These are phyloP conservation scores for Epichloe typhina DNA, from an alignment of 2,329 filamentous ascomycete genomes.

Conservation along the genomic window DNA sequence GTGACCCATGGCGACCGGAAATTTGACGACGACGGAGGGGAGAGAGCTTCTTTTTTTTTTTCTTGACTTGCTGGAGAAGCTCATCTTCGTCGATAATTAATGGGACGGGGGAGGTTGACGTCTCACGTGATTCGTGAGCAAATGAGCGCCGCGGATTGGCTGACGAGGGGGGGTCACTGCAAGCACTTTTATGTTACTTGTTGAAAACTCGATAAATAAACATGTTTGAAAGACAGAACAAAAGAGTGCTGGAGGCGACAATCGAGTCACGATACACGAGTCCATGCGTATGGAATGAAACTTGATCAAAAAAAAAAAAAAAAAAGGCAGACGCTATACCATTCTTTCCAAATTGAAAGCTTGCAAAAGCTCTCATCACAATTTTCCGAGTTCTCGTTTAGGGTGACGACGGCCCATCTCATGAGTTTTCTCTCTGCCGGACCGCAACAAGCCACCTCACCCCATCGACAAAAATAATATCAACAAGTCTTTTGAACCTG, in stretches of 20 bases:
- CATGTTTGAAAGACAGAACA: background rate
- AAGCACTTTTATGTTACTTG: no score
- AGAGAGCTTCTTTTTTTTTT: background rate
- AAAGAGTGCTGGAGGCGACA: background rate
- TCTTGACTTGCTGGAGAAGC: background rate
- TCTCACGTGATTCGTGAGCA: slow-evolving; percentile 25
- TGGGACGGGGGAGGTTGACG: background rate
- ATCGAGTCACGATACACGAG: background rate
- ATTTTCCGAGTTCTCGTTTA: no score
- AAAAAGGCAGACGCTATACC: no score
- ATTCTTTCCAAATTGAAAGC: no score
- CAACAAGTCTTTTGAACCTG: background rate
- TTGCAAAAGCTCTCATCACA: no score
- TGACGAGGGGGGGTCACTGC: background rate
- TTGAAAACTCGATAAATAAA: no score
- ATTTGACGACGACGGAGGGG: slow-evolving; percentile 5
- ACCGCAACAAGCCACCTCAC: no score
- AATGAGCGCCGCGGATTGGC: slow-evolving; percentile 22
- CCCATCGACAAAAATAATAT: no score
- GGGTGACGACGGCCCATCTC: no score
- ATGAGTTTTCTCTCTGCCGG: no score
- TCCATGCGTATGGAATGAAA: no score
- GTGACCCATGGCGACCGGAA: slow-evolving; percentile 20
- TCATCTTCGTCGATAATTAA: background rate
- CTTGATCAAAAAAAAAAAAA: no score